Evolutionary conservation across 2,329 filamentous ascomycete genomes (phyloP).

Genomic region (Reticulascus tulasneorum): DNA sequence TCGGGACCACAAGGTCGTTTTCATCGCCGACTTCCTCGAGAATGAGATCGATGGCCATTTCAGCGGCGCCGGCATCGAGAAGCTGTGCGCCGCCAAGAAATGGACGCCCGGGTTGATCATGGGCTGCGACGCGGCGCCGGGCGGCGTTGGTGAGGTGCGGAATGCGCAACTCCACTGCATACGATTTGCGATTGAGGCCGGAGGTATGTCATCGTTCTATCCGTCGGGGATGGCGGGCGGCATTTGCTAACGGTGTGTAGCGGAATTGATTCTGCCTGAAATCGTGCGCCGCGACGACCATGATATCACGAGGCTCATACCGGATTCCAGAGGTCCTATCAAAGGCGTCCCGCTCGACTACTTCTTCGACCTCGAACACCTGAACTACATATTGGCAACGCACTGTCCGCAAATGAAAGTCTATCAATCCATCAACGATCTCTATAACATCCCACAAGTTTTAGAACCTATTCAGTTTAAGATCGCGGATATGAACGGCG

Average conservation of each 20-base stretch:
- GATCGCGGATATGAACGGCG: constrained; percentile 16
- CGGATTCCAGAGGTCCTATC: constrained; percentile 19
- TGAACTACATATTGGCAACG: constrained; percentile 21
- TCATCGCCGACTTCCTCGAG: constrained; percentile 27
- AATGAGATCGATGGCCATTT: constrained; percentile 27
- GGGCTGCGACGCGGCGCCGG: constrained; percentile 37
- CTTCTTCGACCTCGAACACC: constrained; percentile 29
- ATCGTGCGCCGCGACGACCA: constrained; percentile 27
- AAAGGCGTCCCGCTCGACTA: constrained; percentile 26
- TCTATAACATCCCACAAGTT: constrained; percentile 27
- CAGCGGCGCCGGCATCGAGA: constrained; percentile 23
- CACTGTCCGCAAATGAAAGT: constrained; percentile 33
- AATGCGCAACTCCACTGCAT: constrained; percentile 42
- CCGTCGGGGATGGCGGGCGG: constrained; percentile 13
- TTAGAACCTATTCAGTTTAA: constrained; percentile 19
- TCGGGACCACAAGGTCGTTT: constrained; percentile 26
- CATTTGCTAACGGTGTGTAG: constrained; percentile 17
- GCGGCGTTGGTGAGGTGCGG: constrained; percentile 39
- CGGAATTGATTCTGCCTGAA: constrained; percentile 32
- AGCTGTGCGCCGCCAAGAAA: constrained; percentile 29
- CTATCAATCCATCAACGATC: constrained; percentile 27
- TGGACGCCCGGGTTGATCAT: constrained; percentile 39
- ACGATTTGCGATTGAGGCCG: constrained; percentile 42
- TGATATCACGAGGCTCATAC: constrained; percentile 21
- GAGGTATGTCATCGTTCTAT: constrained; percentile 29